Evolutionary conservation across 176 grass and related monocot species (phyloP).

Genomic region (Aegilops sharonensis): DNA sequence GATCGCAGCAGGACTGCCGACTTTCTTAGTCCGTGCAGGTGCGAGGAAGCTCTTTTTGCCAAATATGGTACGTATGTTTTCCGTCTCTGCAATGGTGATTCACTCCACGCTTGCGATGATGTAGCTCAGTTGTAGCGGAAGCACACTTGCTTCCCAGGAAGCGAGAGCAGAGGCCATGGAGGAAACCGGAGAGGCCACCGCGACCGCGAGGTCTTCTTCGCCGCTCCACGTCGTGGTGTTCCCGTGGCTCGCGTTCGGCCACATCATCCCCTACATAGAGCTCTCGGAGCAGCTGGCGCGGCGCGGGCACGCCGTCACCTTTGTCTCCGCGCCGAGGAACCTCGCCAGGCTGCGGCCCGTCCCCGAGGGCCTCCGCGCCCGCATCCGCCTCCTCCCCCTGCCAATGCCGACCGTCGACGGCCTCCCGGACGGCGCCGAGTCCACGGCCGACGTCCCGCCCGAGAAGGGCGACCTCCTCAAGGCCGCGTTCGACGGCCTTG

Average conservation of each 20-base stretch:
- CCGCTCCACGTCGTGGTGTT: background rate
- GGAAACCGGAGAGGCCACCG: background rate
- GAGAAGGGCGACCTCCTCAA: background rate
- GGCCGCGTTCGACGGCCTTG: background rate
- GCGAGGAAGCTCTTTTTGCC: too few relatives aligned
- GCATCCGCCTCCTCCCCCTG: background rate
- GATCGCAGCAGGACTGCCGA: too few relatives aligned
- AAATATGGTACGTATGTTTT: too few relatives aligned
- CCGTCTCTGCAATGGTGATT: background rate
- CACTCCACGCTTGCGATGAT: background rate
- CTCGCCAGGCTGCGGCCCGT: background rate
- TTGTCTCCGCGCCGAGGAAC: background rate
- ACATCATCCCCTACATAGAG: background rate
- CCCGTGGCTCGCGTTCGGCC: background rate
- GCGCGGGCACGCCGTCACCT: background rate
- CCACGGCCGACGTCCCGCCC: background rate
- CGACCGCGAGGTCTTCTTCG: background rate
- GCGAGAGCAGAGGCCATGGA: background rate
- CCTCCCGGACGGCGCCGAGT: background rate
- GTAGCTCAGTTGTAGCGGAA: background rate
- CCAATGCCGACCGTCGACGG: background rate
- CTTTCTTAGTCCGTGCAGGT: too few relatives aligned
- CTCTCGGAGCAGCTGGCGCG: background rate
- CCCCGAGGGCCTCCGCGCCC: background rate
- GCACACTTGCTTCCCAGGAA: background rate